These are phyloP conservation scores for Bacterosira constricta DNA, from an alignment of 108 stramenopile species.

Conservation along the genomic window DNA sequence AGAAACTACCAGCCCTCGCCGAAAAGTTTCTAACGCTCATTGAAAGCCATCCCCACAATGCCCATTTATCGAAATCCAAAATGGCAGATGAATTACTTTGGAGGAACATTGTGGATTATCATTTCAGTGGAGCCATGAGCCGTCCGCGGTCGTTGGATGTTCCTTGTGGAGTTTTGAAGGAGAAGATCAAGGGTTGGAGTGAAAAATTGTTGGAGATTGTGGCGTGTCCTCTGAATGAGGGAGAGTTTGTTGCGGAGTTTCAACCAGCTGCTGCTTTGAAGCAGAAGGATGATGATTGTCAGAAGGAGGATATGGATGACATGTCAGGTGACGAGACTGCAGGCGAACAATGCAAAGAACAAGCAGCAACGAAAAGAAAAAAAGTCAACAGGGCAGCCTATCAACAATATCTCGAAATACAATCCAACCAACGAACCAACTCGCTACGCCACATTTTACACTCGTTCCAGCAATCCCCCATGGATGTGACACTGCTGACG, in stretches of 20 bases:
- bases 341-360: background rate
- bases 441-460: background rate
- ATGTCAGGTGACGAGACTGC: background rate
- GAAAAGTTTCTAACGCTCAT: conserved; percentile 20
- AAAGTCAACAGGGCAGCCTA: background rate
- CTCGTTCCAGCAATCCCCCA: conserved; percentile 20
- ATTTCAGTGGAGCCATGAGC: conserved; percentile 10
- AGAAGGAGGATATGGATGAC: background rate
- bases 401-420: background rate
- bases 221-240: background rate
- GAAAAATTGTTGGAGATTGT: conserved; percentile 7
- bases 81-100: conserved; percentile 26
- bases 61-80: conserved; percentile 13
- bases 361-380: background rate
- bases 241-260: background rate
- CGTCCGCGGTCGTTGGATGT: conserved; percentile 14
- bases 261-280: background rate
- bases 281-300: background rate
- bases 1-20: conserved; percentile 18
- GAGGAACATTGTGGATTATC: conserved; percentile 37
- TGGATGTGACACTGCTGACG: conserved; percentile 34
- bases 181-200: background rate
- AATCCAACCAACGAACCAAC: background rate
- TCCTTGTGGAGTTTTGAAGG: background rate
- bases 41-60: conserved; percentile 23